Evolutionary conservation across 2,329 filamentous ascomycete genomes (phyloP).

Genomic region (Chlorencoelia australis): DNA sequence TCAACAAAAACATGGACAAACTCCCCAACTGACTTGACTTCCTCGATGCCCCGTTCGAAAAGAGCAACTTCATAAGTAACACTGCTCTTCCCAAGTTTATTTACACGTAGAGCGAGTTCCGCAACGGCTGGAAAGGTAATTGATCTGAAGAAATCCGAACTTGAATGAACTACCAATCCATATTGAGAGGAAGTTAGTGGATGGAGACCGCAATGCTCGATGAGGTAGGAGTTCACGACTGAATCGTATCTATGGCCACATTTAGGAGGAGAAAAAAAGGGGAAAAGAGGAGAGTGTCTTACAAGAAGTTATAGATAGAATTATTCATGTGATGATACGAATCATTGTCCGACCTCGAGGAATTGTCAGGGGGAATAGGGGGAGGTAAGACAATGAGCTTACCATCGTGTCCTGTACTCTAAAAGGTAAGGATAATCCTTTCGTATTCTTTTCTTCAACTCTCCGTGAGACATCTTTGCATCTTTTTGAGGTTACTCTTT

Average conservation of each 20-base stretch:
- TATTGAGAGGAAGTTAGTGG: slow-evolving; percentile 63
- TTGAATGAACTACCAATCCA: slow-evolving; percentile 74
- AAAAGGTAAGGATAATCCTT: slow-evolving; percentile 68
- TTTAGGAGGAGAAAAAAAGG: not conserved
- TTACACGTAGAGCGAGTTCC: slow-evolving; percentile 72
- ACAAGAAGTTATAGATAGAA: slow-evolving; percentile 73
- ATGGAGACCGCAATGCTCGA: slow-evolving; percentile 63
- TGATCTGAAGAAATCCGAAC: slow-evolving; percentile 76
- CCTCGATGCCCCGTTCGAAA: slow-evolving; percentile 63
- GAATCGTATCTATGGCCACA: slow-evolving; percentile 60
- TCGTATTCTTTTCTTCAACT: slow-evolving; percentile 52
- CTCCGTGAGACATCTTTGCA: slow-evolving; percentile 27
- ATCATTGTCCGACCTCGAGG: slow-evolving; percentile 73
- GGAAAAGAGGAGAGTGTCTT: slow-evolving; percentile 18
- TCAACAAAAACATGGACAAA: slow-evolving; percentile 88
- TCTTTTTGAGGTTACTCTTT: too few relatives aligned
- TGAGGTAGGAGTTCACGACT: slow-evolving; percentile 80
- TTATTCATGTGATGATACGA: slow-evolving; percentile 96
- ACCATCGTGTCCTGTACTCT: slow-evolving; percentile 85
- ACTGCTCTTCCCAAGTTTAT: slow-evolving; percentile 74
- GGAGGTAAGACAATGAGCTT: slow-evolving; percentile 9
- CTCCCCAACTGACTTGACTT: slow-evolving; percentile 74
- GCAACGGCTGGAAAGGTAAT: slow-evolving; percentile 74
- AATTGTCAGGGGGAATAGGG: slow-evolving; percentile 7
- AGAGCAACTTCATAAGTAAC: slow-evolving; percentile 85